phyloP scores from a whole-genome alignment of 495 filamentous ascomycete species.

The Aspergillus carlsbadensis region DNA sequence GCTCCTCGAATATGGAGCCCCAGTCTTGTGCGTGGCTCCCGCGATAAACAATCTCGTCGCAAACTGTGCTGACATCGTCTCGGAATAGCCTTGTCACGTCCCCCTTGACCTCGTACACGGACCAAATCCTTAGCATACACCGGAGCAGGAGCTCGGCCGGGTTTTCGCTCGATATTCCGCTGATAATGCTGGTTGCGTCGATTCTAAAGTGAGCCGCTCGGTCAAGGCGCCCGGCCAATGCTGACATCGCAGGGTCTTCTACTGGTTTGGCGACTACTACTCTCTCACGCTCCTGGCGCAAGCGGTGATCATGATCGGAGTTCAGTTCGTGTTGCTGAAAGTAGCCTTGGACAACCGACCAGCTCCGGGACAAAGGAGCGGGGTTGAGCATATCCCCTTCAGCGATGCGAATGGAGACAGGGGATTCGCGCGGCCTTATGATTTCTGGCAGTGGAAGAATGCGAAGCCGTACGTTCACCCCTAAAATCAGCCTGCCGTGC shows the following conservation, averaged over 20 bases:
- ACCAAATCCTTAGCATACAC: conserved; percentile 91
- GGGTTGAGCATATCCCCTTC: conserved; percentile 47
- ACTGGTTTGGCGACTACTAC: conserved; percentile 88
- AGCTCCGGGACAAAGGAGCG: conserved; percentile 54
- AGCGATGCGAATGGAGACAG: conserved; percentile 26
- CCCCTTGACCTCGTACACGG: conserved; percentile 82
- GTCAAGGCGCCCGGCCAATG: not conserved
- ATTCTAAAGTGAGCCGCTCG: conserved; percentile 71
- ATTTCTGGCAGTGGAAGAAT: conserved; percentile 92
- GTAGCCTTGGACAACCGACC: conserved; percentile 88
- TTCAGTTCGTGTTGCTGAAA: conserved; percentile 83
- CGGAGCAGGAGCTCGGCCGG: conserved; percentile 77
- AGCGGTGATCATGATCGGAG: conserved; percentile 78
- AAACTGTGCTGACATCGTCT: conserved; percentile 19
- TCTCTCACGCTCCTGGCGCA: conserved; percentile 78
- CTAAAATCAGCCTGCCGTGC: not conserved
- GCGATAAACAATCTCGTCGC: not conserved
- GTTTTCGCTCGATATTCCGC: conserved; percentile 86
- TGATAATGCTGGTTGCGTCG: conserved; percentile 96
- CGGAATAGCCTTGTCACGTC: conserved; percentile 65
- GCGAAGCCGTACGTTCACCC: conserved; percentile 64
- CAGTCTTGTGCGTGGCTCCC: conserved; percentile 37
- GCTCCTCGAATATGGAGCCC: conserved; percentile 47
- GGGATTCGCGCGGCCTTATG: conserved; percentile 63
- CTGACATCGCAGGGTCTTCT: conserved; percentile 67